phyloP scores from a whole-genome alignment of 257 asterid species.

The Cynanchum wilfordii region DNA sequence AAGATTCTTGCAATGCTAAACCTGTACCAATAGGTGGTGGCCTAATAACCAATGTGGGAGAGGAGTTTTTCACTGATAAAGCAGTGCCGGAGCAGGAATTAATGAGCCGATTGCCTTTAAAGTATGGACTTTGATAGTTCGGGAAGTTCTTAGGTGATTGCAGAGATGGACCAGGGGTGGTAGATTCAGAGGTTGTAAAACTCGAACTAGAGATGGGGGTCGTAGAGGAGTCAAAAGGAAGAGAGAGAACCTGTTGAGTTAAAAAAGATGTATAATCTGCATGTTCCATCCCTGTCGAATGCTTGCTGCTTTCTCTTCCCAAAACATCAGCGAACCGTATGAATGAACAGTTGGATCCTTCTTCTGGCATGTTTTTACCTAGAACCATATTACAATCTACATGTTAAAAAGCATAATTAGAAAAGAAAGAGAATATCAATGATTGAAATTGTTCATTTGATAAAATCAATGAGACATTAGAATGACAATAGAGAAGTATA shows the following conservation, averaged over 20 bases:
- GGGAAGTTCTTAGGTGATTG: slow-evolving; percentile 26
- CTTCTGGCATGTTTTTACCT: slow-evolving; percentile 26
- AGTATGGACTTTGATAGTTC: slow-evolving; percentile 28
- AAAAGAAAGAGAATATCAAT: neutral
- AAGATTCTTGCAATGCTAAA: slow-evolving; percentile 19
- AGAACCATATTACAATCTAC: slow-evolving; percentile 38
- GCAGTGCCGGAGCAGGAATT: slow-evolving; percentile 37
- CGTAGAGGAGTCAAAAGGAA: slow-evolving; percentile 35
- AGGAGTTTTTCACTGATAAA: slow-evolving; percentile 39
- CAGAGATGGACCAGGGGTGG: slow-evolving; percentile 22
- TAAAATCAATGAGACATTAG: neutral
- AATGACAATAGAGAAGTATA: neutral
- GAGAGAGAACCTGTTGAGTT: slow-evolving; percentile 34
- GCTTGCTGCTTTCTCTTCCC: slow-evolving; percentile 30
- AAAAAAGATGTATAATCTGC: slow-evolving; percentile 35
- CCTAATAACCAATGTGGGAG: slow-evolving; percentile 66
- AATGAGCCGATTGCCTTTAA: slow-evolving; percentile 26
- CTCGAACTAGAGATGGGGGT: slow-evolving; percentile 19
- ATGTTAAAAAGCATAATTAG: slow-evolving; percentile 5
- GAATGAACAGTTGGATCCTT: slow-evolving; percentile 31
- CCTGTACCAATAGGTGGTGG: slow-evolving; percentile 49
- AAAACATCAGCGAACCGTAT: slow-evolving; percentile 34
- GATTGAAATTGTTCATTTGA: neutral
- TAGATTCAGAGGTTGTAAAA: slow-evolving; percentile 33
- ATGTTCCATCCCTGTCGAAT: slow-evolving; percentile 24